Conservation (phyloP, 1,139 yeast genomes). For the Entelexis sorbosivorans region DNA sequence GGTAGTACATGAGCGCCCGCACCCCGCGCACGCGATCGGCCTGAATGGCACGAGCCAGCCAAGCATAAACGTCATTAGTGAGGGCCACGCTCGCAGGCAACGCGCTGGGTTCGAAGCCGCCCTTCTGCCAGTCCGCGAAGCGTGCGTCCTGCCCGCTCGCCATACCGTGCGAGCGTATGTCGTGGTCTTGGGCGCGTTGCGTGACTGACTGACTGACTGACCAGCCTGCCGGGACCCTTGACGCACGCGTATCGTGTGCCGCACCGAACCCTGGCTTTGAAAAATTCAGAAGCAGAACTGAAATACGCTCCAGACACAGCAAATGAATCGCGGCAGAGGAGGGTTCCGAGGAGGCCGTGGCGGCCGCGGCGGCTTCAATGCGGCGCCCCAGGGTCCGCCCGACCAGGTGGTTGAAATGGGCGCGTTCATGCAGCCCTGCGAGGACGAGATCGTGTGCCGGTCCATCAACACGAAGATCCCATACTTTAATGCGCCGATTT, state of each 20-base stretch:
- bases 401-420: slow-evolving; percentile 92
- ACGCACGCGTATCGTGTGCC: not conserved
- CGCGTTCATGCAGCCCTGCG: slow-evolving; percentile 79
- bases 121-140: not conserved
- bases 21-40: not conserved
- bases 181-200: too few species aligned
- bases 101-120: not conserved
- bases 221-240: too few species aligned
- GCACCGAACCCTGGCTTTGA: slow-evolving; percentile 1
- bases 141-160: not conserved
- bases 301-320: not conserved
- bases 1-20: not conserved
- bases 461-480: slow-evolving; percentile 91
- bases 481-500: slow-evolving; percentile 97
- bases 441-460: slow-evolving; percentile 94
- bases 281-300: slow-evolving; percentile 1
- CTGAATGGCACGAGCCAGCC: not conserved
- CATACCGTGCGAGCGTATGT: not conserved
- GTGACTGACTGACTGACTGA: too few species aligned
- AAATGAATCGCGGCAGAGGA: slow-evolving; percentile 24
- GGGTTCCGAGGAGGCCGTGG: slow-evolving; percentile 25
- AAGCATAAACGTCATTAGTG: not conserved
- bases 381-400: slow-evolving; percentile 81
- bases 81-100: not conserved
- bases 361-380: slow-evolving; percentile 53